A percentile compares a stretch with the other conserved stretches of the same genome.
phyloP scores from a whole-genome alignment of 371 early-diverging fungal genomes.

The Batrachochytrium dendrobatidis region DNA sequence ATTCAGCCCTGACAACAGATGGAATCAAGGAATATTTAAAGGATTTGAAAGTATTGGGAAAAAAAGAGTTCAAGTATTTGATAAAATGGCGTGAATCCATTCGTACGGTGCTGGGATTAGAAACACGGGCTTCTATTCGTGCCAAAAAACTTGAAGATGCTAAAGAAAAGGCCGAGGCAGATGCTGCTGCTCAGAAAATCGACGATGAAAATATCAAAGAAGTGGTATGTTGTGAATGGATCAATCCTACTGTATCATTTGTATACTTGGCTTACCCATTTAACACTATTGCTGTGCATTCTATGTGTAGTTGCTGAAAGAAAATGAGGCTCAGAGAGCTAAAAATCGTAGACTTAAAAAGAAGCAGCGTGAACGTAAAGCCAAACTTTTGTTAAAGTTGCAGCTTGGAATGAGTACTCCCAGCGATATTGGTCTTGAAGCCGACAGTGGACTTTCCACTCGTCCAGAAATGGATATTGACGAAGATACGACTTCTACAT shows the following conservation, averaged over 20 bases:
- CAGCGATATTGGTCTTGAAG: slow-evolving; percentile 63
- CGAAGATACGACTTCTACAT: slow-evolving; percentile 1
- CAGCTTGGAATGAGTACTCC: slow-evolving; percentile 90
- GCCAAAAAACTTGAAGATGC: slow-evolving; percentile 44
- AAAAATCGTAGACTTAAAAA: slow-evolving; percentile 49
- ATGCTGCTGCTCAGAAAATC: slow-evolving; percentile 51
- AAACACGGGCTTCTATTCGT: slow-evolving; percentile 21
- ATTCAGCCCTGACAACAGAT: slow-evolving; percentile 56
- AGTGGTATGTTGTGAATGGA: background rate
- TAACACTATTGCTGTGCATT: background rate
- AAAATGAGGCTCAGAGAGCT: slow-evolving; percentile 46
- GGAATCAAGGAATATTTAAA: slow-evolving; percentile 69
- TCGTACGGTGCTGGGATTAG: slow-evolving; percentile 52
- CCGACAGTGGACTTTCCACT: slow-evolving; percentile 24
- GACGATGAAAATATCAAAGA: slow-evolving; percentile 33
- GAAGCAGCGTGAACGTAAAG: slow-evolving; percentile 42
- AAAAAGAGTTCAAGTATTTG: slow-evolving; percentile 81
- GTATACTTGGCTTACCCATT: background rate
- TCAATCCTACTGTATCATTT: background rate
- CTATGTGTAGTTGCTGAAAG: background rate
- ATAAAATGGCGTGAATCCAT: slow-evolving; percentile 81
- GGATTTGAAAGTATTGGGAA: slow-evolving; percentile 90
- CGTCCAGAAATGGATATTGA: slow-evolving; percentile 16
- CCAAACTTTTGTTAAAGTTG: slow-evolving; percentile 75
- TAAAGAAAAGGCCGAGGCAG: slow-evolving; percentile 39